Percentiles rank a stretch among this genome's conserved stretches.
phyloP scores from a whole-genome alignment of 345 rosid genomes.

The Microcos paniculata region DNA sequence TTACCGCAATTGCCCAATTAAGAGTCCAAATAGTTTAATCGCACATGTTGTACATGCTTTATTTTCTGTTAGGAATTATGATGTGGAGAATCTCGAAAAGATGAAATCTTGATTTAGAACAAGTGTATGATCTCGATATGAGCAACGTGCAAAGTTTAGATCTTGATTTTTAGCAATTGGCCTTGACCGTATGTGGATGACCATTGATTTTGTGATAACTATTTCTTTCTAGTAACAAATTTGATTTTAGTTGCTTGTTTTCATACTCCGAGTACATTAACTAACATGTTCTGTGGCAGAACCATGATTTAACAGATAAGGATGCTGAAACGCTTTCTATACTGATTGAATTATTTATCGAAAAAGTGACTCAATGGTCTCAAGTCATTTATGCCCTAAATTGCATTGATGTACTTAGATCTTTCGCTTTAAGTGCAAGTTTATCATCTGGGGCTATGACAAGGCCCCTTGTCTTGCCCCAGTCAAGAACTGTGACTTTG shows the following conservation, averaged over 20 bases:
- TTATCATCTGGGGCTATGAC: slow-evolving; percentile 63
- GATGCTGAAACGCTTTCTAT: slow-evolving; percentile 77
- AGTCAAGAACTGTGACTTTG: slow-evolving; percentile 31
- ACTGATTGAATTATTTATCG: slow-evolving; percentile 72
- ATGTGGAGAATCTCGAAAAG: no score
- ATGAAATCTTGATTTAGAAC: no score
- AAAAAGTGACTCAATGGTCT: slow-evolving; percentile 79
- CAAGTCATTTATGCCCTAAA: slow-evolving; percentile 70
- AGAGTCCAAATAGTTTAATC: no score
- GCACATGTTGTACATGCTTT: no score
- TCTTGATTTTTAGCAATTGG: no score
- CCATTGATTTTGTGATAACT: no score
- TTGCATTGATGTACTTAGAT: slow-evolving; percentile 73
- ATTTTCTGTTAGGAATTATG: no score
- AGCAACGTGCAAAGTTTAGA: no score
- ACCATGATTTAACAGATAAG: slow-evolving; percentile 65
- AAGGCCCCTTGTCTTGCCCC: slow-evolving; percentile 64
- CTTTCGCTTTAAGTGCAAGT: slow-evolving; percentile 65
- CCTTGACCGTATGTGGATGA: no score
- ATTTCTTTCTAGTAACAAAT: neutral
- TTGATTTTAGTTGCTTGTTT: slow-evolving; percentile 8
- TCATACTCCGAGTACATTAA: slow-evolving; percentile 4
- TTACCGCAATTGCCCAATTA: no score
- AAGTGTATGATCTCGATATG: no score
- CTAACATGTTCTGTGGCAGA: slow-evolving; percentile 41